phyloP scores from a whole-genome alignment of 306 rosid genomes.

The Medicago lupulina region DNA sequence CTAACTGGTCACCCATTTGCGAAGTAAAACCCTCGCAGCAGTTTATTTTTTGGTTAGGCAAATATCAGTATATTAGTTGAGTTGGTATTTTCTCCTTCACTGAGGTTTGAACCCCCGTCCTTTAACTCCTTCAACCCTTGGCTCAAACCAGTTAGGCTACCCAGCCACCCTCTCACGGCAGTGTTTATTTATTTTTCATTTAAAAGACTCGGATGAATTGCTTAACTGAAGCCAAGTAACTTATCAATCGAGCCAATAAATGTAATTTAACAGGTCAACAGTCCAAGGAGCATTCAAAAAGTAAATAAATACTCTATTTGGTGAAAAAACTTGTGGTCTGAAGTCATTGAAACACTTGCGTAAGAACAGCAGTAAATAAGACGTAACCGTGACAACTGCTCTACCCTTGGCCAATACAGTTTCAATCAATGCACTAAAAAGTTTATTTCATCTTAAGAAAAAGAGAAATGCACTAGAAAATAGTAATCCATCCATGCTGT shows the following conservation, averaged over 20 bases:
- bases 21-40: neutral
- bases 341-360: neutral
- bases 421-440: neutral
- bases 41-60: neutral
- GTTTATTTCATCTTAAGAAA: neutral
- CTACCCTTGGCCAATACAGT: neutral
- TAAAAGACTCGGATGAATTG: neutral
- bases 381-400: neutral
- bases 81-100: neutral
- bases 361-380: neutral
- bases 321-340: neutral
- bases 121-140: neutral
- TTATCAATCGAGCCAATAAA: neutral
- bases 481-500: slow-evolving; percentile 6
- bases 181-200: neutral
- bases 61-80: neutral
- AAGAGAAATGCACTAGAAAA: neutral
- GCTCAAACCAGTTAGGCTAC: neutral
- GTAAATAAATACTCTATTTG: neutral
- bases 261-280: neutral
- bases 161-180: no score
- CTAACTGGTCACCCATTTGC: neutral
- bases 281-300: neutral
- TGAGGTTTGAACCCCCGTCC: neutral
- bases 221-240: neutral